phyloP scores from a whole-genome alignment of 371 early-diverging fungal genomes.

The Mortierella sp. region DNA sequence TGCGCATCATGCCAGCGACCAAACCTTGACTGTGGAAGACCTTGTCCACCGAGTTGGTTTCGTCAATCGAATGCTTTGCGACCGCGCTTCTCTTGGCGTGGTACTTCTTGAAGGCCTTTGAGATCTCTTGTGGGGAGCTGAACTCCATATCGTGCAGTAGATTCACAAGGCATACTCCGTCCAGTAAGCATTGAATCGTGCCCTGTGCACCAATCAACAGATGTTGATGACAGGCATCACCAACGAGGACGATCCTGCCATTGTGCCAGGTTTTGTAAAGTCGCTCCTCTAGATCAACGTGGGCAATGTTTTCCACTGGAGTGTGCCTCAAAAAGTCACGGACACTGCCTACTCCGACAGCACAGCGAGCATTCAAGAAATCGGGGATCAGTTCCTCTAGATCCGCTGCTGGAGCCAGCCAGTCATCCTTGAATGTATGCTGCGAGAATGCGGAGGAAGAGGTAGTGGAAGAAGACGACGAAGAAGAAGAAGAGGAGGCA shows the following conservation, averaged over 20 bases:
- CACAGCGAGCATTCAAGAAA: slow-evolving; percentile 21
- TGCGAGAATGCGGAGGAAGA: too few species aligned
- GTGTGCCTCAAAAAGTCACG: slow-evolving; percentile 32
- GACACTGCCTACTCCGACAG: slow-evolving; percentile 32
- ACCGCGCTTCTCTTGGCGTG: slow-evolving; percentile 27
- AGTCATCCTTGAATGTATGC: slow-evolving; percentile 29
- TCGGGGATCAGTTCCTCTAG: slow-evolving; percentile 17
- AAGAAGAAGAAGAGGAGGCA: slow-evolving; percentile 1
- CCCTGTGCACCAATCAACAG: slow-evolving; percentile 31
- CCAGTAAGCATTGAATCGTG: slow-evolving; percentile 31
- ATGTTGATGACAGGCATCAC: slow-evolving; percentile 36
- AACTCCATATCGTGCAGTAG: slow-evolving; percentile 46
- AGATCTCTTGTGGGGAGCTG: slow-evolving; percentile 36
- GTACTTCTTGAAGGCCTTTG: slow-evolving; percentile 45
- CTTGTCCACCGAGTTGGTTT: slow-evolving; percentile 25
- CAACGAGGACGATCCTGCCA: slow-evolving; percentile 43
- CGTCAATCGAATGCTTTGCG: slow-evolving; percentile 25
- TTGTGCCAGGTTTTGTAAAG: slow-evolving; percentile 49
- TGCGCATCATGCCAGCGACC: slow-evolving; percentile 33
- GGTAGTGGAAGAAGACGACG: slow-evolving; percentile 6
- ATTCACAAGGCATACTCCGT: slow-evolving; percentile 44
- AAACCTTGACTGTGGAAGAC: slow-evolving; percentile 41
- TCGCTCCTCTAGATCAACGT: slow-evolving; percentile 29
- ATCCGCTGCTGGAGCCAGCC: slow-evolving; percentile 12
- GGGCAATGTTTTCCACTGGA: not conserved